These are phyloP conservation scores for Hamigera avellanea DNA, from an alignment of 495 filamentous ascomycete genomes.

Conservation along the genomic window DNA sequence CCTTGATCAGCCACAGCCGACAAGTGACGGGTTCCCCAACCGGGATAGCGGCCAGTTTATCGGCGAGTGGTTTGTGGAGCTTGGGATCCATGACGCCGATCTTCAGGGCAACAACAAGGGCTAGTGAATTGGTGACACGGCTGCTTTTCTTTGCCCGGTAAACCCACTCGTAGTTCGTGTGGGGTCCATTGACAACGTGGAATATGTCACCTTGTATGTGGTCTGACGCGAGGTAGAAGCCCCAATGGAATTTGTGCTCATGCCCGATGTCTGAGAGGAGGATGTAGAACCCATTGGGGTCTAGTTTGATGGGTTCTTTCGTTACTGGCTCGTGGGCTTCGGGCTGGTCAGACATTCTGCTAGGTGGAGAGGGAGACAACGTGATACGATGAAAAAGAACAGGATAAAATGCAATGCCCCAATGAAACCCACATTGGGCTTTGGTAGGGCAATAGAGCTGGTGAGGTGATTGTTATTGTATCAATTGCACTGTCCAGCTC, in stretches of 20 bases:
- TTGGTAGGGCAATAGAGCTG: too few species aligned
- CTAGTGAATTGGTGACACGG: neutral
- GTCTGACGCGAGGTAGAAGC: slow-evolving; percentile 12
- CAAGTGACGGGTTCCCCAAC: slow-evolving; percentile 9
- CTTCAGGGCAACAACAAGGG: slow-evolving; percentile 11
- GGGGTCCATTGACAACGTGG: slow-evolving; percentile 9
- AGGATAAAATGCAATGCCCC: too few species aligned
- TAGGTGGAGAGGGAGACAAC: too few species aligned
- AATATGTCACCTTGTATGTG: slow-evolving; percentile 5
- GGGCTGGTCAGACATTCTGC: too few species aligned
- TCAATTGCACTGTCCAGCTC: too few species aligned
- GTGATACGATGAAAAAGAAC: too few species aligned
- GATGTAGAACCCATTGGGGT: slow-evolving; percentile 5
- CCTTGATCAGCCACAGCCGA: slow-evolving; percentile 18
- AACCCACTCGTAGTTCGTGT: slow-evolving; percentile 7
- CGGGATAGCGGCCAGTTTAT: slow-evolving; percentile 9
- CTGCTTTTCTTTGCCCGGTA: slow-evolving; percentile 5
- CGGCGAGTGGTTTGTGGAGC: slow-evolving; percentile 9
- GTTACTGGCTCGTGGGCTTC: too few species aligned
- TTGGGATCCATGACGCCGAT: slow-evolving; percentile 10
- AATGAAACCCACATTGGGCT: too few species aligned
- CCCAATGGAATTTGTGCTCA: slow-evolving; percentile 13
- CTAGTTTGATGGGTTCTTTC: neutral
- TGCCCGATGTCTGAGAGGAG: slow-evolving; percentile 12
- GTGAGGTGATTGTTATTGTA: too few species aligned